Percentiles rank a stretch among this genome's conserved stretches.
Conservation (phyloP, 2,329 filamentous ascomycete genomes). For the Xylaria sp. region DNA sequence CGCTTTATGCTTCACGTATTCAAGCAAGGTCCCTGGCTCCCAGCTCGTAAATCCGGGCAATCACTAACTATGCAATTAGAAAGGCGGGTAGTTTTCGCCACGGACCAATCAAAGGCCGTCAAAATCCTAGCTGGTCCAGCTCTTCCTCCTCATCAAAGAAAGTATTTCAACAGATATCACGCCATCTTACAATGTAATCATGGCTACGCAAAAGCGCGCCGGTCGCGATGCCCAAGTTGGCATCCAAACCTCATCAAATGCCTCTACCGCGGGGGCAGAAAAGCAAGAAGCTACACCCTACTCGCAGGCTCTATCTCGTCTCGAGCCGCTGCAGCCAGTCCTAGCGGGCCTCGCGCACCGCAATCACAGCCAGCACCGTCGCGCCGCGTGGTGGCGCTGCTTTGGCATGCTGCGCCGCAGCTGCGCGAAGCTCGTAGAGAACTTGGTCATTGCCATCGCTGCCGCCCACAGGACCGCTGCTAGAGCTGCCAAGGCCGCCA, state of each 20-base stretch:
- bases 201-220: slow-evolving; percentile 34
- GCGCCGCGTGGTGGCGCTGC: slow-evolving; percentile 80
- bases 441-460: slow-evolving; percentile 46
- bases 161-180: neutral
- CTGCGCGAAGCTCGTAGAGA: slow-evolving; percentile 62
- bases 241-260: neutral
- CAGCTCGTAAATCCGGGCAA: too few species aligned
- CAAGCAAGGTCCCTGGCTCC: too few species aligned
- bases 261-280: neutral
- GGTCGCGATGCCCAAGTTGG: slow-evolving; percentile 18
- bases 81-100: too few species aligned
- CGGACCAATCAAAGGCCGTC: too few species aligned
- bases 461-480: slow-evolving; percentile 25
- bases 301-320: slow-evolving; percentile 41
- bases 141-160: too few species aligned
- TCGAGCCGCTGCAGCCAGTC: slow-evolving; percentile 55
- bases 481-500: slow-evolving; percentile 33
- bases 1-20: too few species aligned
- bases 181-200: slow-evolving; percentile 34
- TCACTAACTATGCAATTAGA: too few species aligned
- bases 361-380: slow-evolving; percentile 90
- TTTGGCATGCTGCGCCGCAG: slow-evolving; percentile 78
- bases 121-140: too few species aligned
- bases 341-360: slow-evolving; percentile 81
- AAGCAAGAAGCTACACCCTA: slow-evolving; percentile 25